Evolutionary conservation across 495 filamentous ascomycete genomes (phyloP).

Genomic region (Cercophora sp.): DNA sequence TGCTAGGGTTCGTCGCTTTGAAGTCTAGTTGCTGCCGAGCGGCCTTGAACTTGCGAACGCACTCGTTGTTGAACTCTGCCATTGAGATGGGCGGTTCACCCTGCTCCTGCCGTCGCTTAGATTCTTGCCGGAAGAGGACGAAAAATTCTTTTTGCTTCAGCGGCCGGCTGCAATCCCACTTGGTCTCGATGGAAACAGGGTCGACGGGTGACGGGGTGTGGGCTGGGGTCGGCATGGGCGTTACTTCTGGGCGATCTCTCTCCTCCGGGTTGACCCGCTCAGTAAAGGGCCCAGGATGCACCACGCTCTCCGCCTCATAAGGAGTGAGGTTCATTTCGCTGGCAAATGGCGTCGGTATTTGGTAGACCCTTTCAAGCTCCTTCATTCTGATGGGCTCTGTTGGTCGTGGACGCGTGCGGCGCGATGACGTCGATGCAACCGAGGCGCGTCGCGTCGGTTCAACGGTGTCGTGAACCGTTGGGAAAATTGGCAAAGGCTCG

Average conservation of each 20-base stretch:
- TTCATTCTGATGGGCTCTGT: slow-evolving; percentile 15
- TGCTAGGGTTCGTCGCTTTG: background rate
- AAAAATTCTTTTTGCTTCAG: slow-evolving; percentile 20
- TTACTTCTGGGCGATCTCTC: slow-evolving; percentile 7
- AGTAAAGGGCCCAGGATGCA: slow-evolving; percentile 24
- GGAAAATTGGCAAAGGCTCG: too few species aligned
- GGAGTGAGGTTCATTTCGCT: slow-evolving; percentile 18
- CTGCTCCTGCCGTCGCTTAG: slow-evolving; percentile 8
- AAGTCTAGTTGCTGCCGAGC: slow-evolving; percentile 2
- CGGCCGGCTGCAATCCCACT: slow-evolving; percentile 21
- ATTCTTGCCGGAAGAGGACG: slow-evolving; percentile 17
- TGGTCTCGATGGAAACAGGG: background rate
- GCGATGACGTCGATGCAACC: background rate
- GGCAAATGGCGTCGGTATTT: slow-evolving; percentile 15
- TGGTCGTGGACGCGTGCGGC: background rate
- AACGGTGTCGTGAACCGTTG: too few species aligned
- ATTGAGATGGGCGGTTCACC: slow-evolving; percentile 20
- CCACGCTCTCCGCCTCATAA: slow-evolving; percentile 21
- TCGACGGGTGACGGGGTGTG: slow-evolving; percentile 12
- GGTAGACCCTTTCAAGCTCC: slow-evolving; percentile 21
- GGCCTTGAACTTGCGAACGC: slow-evolving; percentile 16
- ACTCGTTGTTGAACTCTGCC: slow-evolving; percentile 23
- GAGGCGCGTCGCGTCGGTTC: background rate
- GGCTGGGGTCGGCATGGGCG: slow-evolving; percentile 17
- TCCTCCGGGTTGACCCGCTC: slow-evolving; percentile 22